A percentile compares a stretch with the other conserved stretches of the same genome.
Conservation (phyloP, 768 basidiomycete genomes). For the Favolaschia claudopus region DNA sequence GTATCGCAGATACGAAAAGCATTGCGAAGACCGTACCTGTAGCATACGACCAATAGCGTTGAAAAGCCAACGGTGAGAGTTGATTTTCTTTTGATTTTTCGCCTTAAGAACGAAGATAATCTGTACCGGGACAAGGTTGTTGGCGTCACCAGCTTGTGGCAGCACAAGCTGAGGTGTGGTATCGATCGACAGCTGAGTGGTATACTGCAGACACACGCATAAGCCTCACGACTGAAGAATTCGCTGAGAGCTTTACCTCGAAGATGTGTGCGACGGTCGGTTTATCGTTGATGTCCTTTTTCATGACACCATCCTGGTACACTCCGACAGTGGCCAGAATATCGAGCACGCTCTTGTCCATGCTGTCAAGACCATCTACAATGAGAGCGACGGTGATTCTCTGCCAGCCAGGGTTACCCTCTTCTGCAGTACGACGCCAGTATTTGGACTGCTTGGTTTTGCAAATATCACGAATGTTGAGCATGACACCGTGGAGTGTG, state of each 20-base stretch:
- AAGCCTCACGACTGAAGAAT: neutral
- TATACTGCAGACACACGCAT: slow-evolving; percentile 77
- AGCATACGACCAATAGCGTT: slow-evolving; percentile 89
- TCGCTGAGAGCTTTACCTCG: slow-evolving; percentile 60
- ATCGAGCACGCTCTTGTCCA: slow-evolving; percentile 95
- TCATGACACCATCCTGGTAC: slow-evolving; percentile 96
- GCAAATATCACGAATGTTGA: slow-evolving; percentile 98
- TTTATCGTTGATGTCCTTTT: slow-evolving; percentile 89
- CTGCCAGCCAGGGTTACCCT: slow-evolving; percentile 89
- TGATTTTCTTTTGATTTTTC: slow-evolving; percentile 96
- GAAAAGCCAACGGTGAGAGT: slow-evolving; percentile 95
- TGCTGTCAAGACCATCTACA: slow-evolving; percentile 90
- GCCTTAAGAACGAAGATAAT: slow-evolving; percentile 92
- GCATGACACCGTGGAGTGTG: slow-evolving; percentile 78
- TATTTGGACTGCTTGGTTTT: slow-evolving; percentile 94
- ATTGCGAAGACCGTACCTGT: slow-evolving; percentile 51
- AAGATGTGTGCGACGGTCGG: slow-evolving; percentile 94
- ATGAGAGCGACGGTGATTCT: slow-evolving; percentile 90
- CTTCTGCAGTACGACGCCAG: slow-evolving; percentile 84
- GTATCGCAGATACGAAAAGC: slow-evolving; percentile 10
- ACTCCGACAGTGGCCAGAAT: slow-evolving; percentile 89
- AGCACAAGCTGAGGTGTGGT: slow-evolving; percentile 89
- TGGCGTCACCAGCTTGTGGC: slow-evolving; percentile 87
- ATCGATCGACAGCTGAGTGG: slow-evolving; percentile 94
- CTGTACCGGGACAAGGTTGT: slow-evolving; percentile 92